Percentiles rank a stretch among this genome's conserved stretches.
Conservation (phyloP, 1,139 yeast species). For the Chernovozyma aurita region DNA sequence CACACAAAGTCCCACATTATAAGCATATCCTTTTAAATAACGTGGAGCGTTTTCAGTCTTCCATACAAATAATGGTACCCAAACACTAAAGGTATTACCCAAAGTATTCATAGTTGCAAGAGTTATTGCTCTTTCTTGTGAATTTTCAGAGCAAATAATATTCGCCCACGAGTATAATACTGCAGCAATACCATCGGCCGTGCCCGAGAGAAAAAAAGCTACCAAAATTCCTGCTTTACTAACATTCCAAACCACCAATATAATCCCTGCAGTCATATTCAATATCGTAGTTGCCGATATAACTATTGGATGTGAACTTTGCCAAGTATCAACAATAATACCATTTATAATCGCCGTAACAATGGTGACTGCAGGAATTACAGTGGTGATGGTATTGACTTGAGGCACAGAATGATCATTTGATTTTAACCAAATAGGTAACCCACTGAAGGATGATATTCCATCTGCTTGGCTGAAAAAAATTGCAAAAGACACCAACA, state of each 20-base stretch:
- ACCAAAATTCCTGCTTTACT: slow-evolving; percentile 42
- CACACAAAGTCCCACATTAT: slow-evolving; percentile 13
- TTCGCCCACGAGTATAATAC: slow-evolving; percentile 17
- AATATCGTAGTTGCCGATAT: slow-evolving; percentile 18
- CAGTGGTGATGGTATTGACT: slow-evolving; percentile 18
- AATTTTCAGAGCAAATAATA: slow-evolving; percentile 13
- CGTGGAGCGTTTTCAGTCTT: slow-evolving; percentile 17
- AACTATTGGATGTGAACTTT: slow-evolving; percentile 8
- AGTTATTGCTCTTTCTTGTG: slow-evolving; percentile 13
- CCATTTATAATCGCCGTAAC: slow-evolving; percentile 17
- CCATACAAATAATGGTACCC: slow-evolving; percentile 21
- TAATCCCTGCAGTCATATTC: slow-evolving; percentile 39
- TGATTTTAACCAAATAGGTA: slow-evolving; percentile 17
- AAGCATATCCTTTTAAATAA: slow-evolving; percentile 14
- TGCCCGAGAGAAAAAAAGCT: slow-evolving; percentile 41
- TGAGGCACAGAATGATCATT: slow-evolving; percentile 14
- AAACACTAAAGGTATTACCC: slow-evolving; percentile 15
- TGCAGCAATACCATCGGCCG: slow-evolving; percentile 34
- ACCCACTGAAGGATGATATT: slow-evolving; percentile 18
- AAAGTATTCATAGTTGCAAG: slow-evolving; percentile 16
- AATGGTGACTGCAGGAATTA: slow-evolving; percentile 20
- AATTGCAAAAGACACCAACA: slow-evolving; percentile 21
- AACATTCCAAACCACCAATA: slow-evolving; percentile 44
- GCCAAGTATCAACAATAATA: slow-evolving; percentile 15
- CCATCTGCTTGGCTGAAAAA: slow-evolving; percentile 26